Percentiles rank a stretch among this genome's conserved stretches.
Conservation (phyloP, 495 filamentous ascomycete genomes). For the Talaromyces wortmannii region DNA sequence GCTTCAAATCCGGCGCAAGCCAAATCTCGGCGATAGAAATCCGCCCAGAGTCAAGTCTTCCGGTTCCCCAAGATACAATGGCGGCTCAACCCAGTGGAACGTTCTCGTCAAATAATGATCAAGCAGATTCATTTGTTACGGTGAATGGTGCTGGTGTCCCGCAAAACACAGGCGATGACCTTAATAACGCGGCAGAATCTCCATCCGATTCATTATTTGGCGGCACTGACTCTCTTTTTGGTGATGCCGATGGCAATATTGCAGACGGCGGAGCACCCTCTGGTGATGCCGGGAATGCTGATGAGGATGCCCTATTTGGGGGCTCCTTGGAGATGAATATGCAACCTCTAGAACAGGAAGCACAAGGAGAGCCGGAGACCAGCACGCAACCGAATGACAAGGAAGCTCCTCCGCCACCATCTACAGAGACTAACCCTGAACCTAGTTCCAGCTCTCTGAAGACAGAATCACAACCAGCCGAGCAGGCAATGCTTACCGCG, state of each 20-base stretch:
- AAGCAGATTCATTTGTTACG: slow-evolving; percentile 32
- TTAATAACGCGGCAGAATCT: slow-evolving; percentile 48
- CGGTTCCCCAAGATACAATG: slow-evolving; percentile 66
- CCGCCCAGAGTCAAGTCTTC: slow-evolving; percentile 66
- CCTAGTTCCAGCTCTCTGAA: slow-evolving; percentile 7
- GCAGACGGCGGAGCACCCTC: slow-evolving; percentile 50
- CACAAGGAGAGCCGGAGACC: slow-evolving; percentile 25
- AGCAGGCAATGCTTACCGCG: slow-evolving; percentile 7
- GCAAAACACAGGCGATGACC: slow-evolving; percentile 23
- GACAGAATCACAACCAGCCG: not conserved
- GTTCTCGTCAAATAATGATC: slow-evolving; percentile 51
- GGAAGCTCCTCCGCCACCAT: slow-evolving; percentile 6
- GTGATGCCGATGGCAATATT: slow-evolving; percentile 53
- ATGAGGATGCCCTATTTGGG: slow-evolving; percentile 78
- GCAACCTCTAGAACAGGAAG: slow-evolving; percentile 38
- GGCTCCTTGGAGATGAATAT: slow-evolving; percentile 27
- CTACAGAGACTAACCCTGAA: slow-evolving; percentile 7
- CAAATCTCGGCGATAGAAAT: slow-evolving; percentile 88
- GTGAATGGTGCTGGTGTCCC: slow-evolving; percentile 33
- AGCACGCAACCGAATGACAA: slow-evolving; percentile 13
- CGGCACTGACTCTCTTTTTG: slow-evolving; percentile 67
- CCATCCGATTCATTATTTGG: slow-evolving; percentile 66
- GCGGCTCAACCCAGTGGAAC: slow-evolving; percentile 57
- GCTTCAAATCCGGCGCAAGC: slow-evolving; percentile 66
- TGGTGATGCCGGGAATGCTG: slow-evolving; percentile 57